Evolutionary conservation across 768 basidiomycete species (phyloP), one percentile per base, ranked within the genome.

Genomic region (Suillus luteus): DNA sequence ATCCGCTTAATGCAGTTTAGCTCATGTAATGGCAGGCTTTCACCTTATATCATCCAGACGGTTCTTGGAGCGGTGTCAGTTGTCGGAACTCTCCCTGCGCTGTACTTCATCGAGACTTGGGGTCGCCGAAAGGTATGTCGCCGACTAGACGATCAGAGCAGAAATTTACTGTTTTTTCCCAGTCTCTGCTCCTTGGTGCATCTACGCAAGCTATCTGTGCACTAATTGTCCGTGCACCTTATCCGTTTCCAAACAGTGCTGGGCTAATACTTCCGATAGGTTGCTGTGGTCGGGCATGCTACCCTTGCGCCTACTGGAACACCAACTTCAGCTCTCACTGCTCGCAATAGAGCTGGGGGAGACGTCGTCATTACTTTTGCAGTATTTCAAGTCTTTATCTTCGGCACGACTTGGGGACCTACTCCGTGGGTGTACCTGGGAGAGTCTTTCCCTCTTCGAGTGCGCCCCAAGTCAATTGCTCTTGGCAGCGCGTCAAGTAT

Each of bases 391-490:
- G 88, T 93, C 33, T 85, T 87, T 68, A 82, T 83, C 11, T 92
- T 83, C 73, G 85, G 85, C 2, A 82, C 87, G 64, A 91, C 90
- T 77, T 92, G 90, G 90, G 90, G 90, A 14, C 88, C 89, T 8
- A 87, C 85, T 40, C 89, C 88, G 67, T 87, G 86, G 86, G 90
- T 90, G 7, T 90, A 90, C 69, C 82, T 91, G 38, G 89, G 89
- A 59, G 90, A 92, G 79, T 88, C 86, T 22, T 93, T 92, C 83
- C 92, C 91, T 15, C 84, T 93, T 27, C 86, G 90, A 55, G 88
- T 93, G 52, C 83, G 91, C 62, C 83, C 92, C 7, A 92, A 92
- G 74, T 80, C 83, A 67, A 92, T 93, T 70, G 91, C 91, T 0
- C 79, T 92, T n/a, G 89, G 89, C 10, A 88, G 87, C 48, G 83